phyloP scores from a whole-genome alignment of 192 early-diverging fungal genomes.

The Lobosporangium transversale region DNA sequence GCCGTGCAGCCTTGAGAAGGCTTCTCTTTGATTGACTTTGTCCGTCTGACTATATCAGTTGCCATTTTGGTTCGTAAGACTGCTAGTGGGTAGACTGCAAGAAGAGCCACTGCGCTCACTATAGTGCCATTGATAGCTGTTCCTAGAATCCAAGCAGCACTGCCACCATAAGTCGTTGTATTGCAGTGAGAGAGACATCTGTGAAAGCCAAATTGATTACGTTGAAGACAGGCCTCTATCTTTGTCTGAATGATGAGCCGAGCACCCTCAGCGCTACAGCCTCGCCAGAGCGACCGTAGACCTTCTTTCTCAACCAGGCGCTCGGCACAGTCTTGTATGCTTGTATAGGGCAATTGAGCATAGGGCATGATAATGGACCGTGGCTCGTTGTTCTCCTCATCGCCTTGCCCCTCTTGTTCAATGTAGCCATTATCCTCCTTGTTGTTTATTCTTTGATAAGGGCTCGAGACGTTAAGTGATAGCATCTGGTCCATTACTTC shows the following conservation, averaged over 20 bases:
- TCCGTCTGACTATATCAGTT: conserved; percentile 21
- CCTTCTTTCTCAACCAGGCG: conserved; percentile 42
- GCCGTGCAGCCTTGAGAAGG: neutral
- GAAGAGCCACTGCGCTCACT: conserved; percentile 1
- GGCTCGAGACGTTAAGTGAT: no score
- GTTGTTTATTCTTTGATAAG: no score
- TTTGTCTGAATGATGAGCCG: neutral
- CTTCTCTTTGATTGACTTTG: neutral
- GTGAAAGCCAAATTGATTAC: conserved; percentile 3
- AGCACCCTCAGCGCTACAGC: conserved; percentile 3
- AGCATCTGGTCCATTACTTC: neutral
- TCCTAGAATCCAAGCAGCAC: conserved; percentile 14
- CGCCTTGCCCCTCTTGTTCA: neutral
- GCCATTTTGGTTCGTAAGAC: conserved; percentile 27
- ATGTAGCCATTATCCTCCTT: neutral
- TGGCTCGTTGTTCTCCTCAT: conserved; percentile 20
- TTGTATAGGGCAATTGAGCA: conserved; percentile 33
- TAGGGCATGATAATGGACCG: conserved; percentile 39
- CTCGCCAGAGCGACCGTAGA: conserved; percentile 28
- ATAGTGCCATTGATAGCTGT: conserved; percentile 11
- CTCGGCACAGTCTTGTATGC: conserved; percentile 17
- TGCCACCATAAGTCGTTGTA: conserved; percentile 1
- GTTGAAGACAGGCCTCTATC: conserved; percentile 6
- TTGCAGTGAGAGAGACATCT: neutral
- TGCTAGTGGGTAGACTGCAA: conserved; percentile 19